phyloP scores from a whole-genome alignment of 345 rosid species.

The Hirschfeldia incana region DNA sequence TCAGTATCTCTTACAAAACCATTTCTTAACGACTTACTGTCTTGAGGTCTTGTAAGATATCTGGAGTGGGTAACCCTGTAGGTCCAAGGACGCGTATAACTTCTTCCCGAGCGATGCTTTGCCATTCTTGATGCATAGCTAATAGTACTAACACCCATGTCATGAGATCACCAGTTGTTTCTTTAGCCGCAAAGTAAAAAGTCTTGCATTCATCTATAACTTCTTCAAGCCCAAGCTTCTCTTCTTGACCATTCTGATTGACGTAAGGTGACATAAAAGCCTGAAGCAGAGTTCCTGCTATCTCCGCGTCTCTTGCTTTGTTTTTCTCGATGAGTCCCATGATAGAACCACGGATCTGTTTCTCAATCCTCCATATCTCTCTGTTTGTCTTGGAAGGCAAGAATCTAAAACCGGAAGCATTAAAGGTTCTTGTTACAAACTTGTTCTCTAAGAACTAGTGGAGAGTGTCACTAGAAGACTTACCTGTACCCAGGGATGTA shows the following conservation, averaged over 20 bases:
- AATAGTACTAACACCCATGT: conserved; percentile 69
- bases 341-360: conserved; percentile 63
- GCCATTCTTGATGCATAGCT: conserved; percentile 84
- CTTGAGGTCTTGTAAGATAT: conserved; percentile 58
- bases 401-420: conserved; percentile 46
- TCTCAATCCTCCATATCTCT: conserved; percentile 67
- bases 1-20: not conserved
- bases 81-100: conserved; percentile 44
- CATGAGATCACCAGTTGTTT: conserved; percentile 70
- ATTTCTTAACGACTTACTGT: conserved; percentile 47
- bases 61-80: conserved; percentile 40
- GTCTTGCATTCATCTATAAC: conserved; percentile 87
- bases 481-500: conserved; percentile 88
- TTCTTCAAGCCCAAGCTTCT: conserved; percentile 60
- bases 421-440: not conserved
- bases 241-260: conserved; percentile 58
- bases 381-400: conserved; percentile 77
- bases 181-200: conserved; percentile 85
- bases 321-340: conserved; percentile 49
- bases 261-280: conserved; percentile 54
- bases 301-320: conserved; percentile 31
- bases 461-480: not conserved
- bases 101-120: conserved; percentile 74
- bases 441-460: not conserved
- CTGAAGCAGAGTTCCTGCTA: conserved; percentile 55